Evolutionary conservation across 2,329 filamentous ascomycete species (phyloP).

Genomic region (Chaetomium globosum): DNA sequence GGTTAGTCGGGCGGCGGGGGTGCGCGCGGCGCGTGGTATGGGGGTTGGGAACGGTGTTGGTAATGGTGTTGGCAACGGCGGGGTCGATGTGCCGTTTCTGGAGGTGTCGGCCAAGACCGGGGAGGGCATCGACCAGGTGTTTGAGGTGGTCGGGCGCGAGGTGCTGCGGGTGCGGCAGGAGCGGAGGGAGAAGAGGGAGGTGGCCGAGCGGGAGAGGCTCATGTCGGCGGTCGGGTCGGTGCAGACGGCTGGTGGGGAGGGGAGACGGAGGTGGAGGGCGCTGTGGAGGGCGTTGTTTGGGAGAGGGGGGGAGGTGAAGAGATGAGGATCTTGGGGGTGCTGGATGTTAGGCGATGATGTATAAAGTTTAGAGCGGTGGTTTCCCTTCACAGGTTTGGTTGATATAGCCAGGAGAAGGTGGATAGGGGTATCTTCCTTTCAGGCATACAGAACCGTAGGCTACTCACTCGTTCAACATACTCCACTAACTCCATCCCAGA

Average conservation of each 20-base stretch:
- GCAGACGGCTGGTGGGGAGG: constrained; percentile 10
- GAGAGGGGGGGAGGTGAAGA: constrained; percentile 8
- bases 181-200: constrained; percentile 36
- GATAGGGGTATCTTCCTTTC: neutral
- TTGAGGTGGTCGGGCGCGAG: constrained; percentile 42
- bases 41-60: neutral
- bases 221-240: constrained; percentile 14
- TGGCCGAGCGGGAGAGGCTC: constrained; percentile 28
- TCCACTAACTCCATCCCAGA: neutral
- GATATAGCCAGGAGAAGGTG: neutral
- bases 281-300: constrained; percentile 33
- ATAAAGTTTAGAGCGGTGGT: neutral
- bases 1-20: constrained; percentile 43
- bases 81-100: constrained; percentile 35
- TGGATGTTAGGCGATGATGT: neutral
- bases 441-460: neutral
- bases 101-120: constrained; percentile 45
- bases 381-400: neutral
- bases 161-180: constrained; percentile 41
- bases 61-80: neutral
- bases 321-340: neutral
- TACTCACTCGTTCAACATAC: neutral
- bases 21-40: constrained; percentile 31
- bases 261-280: constrained; percentile 24
- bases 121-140: constrained; percentile 43